Base-by-base conservation (phyloP, 2,329 filamentous ascomycete genomes). In the Penicillium sp. region DNA sequence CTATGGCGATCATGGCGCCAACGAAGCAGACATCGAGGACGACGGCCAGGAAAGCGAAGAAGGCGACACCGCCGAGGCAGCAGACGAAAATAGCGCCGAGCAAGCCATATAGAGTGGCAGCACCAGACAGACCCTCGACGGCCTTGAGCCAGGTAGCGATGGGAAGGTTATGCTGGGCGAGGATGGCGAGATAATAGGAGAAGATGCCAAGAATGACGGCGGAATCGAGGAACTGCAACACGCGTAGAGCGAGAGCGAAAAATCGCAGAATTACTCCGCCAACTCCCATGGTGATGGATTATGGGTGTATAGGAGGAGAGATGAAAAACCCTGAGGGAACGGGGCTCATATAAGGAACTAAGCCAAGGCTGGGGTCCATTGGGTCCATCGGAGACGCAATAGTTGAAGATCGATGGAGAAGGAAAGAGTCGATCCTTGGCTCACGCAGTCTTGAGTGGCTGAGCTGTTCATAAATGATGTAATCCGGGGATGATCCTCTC, bases 161-260 rank as follows among this genome's bases (percentile, higher is more conserved):
- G 47, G 62, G 47, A 11, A 84, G 67, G 56, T 82, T 60, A 69
- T 88, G 81, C 60, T 84, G 80, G 51, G 78, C 67, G 11, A 90
- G 79, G 7, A 85, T 78, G 7, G 85, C 81, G 40, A 96, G 80
- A 76, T 89, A 94, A 76, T 94, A 95, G 40, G 83, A 84, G 76
- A 85, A 90, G 61, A 93, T 79, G 56, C 79, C 85, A 51, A 96
- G 79, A 51, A 91, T 79, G 56, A 95, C 77, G 49, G 77, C 81
- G 7, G 85, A 77, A 66, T 82, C 87, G 64, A 80, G 76, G 68
- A 95, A 85, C 61, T 88, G 81, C 46, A 95, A 70, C 55, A 78
- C 71, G 57, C 91, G 87, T 61, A 94, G 73, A 65, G 84, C 76
- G 66, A 85, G 85, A 62, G 88, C 85, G 38, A 78, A 69, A 43